These are phyloP conservation scores for Pascua sp. DNA, from an alignment of 1,284 basidiomycete species.

Conservation along the genomic window DNA sequence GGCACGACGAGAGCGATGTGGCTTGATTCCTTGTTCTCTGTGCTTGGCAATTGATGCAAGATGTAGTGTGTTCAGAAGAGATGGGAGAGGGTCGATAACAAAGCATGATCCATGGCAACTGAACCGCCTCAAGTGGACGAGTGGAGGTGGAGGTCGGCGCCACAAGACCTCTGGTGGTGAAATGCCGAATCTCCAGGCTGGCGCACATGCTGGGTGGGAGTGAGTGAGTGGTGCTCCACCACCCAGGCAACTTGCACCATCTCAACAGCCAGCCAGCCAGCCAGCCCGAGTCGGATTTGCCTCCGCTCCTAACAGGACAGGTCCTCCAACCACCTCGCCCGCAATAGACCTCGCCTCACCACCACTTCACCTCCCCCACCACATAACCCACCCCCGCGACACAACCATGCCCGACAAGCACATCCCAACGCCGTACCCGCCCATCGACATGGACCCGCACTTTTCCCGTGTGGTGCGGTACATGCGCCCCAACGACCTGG, in stretches of 20 bases:
- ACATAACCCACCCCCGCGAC: neutral
- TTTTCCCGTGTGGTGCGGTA: conserved; percentile 82
- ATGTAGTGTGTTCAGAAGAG: neutral
- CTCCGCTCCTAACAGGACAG: neutral
- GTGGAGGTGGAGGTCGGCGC: no score
- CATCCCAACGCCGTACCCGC: conserved; percentile 68
- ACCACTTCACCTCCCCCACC: neutral
- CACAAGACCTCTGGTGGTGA: no score
- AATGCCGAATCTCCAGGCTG: no score
- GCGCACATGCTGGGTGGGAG: no score
- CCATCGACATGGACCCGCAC: conserved; percentile 91
- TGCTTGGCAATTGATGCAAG: neutral
- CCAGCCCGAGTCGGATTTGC: no score
- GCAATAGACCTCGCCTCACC: neutral
- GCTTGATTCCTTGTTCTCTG: neutral
- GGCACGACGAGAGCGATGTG: no score
- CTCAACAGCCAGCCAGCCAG: neutral
- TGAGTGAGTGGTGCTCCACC: no score
- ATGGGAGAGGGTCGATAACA: no score
- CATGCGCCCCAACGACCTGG: conserved; percentile 85
- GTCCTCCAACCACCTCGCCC: neutral
- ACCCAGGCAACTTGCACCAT: no score
- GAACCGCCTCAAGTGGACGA: no score
- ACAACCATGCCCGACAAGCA: conserved; percentile 64
- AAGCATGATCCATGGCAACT: no score